Base-by-base conservation (phyloP, 2,329 filamentous ascomycete genomes). In the Sordariomycetes sp. region DNA sequence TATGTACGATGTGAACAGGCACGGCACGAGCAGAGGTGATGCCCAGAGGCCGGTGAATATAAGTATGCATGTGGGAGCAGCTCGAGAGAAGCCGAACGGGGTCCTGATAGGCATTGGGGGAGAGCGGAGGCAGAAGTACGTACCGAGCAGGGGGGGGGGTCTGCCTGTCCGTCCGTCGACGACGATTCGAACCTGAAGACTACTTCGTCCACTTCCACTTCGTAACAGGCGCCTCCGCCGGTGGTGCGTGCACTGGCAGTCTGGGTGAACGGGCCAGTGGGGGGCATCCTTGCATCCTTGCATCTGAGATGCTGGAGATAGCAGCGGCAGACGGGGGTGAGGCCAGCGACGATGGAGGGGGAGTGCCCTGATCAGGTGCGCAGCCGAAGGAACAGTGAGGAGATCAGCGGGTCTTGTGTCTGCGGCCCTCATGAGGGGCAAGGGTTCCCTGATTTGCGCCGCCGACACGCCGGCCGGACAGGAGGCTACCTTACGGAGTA, bases 371-470 rank as follows among this genome's bases (percentile, higher is more conserved):
- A 34, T n/a, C n/a, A n/a, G n/a, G 32, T 15, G 10, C 32, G 8
- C 32, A 21, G 23, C 24, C 32, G 16, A 26, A 34, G 17, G 23
- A 21, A 30, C 17, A 17, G 32, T 19, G 14, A 34, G 24, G 17
- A 28, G 32, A 34, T 34, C 32, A 21, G 25, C 32, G 32, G 23
- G 23, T 17, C 32, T 14, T 18, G 11, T n/a, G 21, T 21, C n/a
- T 24, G 15, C 20, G 15, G 18, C 17, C n/a, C 6, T n/a, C 30
- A 23, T 9, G 18, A n/a, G 17, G 9, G 7, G 20, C 30, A 21
- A 17, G 30, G 30, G 30, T 6, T 14, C 18, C 30, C 28, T 32
- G 17, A 8, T 23, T 21, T 23, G 18, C 6, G 30, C 30, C 30
- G 30, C 12, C 12, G 14, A 32, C 11, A 21, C n/a, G 30, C 30